A percentile compares a stretch with the other conserved stretches of the same genome.
These are phyloP conservation scores for Mytilinidion resinicola DNA, from an alignment of 495 filamentous ascomycete genomes.

Conservation along the genomic window DNA sequence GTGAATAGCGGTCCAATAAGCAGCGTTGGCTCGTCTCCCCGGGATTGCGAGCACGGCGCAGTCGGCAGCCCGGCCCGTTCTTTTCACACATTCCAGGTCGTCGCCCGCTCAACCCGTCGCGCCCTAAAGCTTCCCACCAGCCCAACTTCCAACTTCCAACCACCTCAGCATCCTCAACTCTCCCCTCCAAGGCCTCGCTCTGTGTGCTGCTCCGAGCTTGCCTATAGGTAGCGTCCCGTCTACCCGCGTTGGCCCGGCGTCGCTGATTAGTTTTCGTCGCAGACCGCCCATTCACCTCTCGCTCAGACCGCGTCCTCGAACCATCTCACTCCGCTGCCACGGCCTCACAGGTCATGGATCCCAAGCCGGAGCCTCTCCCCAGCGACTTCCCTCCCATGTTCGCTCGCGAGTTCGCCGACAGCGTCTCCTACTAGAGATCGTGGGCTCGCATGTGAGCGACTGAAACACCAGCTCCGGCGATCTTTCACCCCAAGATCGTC, in stretches of 20 bases:
- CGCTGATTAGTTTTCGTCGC: background rate
- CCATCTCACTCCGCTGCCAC: background rate
- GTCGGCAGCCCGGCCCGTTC: too few species aligned
- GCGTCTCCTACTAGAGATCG: background rate
- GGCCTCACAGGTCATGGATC: constrained; percentile 17
- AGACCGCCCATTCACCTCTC: constrained; percentile 10
- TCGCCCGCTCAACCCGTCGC: too few species aligned
- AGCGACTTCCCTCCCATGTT: constrained; percentile 21
- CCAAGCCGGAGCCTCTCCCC: constrained; percentile 21
- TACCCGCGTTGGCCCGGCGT: background rate
- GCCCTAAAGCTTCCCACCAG: too few species aligned
- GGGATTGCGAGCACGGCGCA: too few species aligned
- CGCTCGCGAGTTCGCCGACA: background rate
- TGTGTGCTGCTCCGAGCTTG: too few species aligned
- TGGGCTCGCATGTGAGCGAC: background rate
- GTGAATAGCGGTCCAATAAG: too few species aligned
- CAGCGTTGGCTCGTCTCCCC: too few species aligned
- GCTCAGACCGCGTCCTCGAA: background rate
- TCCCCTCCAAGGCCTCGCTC: background rate
- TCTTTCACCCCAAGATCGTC: background rate
- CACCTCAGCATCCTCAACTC: background rate
- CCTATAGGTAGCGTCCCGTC: too few species aligned
- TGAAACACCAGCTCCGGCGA: background rate
- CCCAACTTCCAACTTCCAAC: too few species aligned
- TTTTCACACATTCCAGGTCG: too few species aligned